phyloP scores from a whole-genome alignment of 108 stramenopile genomes.

The Skeletonema menzelii region DNA sequence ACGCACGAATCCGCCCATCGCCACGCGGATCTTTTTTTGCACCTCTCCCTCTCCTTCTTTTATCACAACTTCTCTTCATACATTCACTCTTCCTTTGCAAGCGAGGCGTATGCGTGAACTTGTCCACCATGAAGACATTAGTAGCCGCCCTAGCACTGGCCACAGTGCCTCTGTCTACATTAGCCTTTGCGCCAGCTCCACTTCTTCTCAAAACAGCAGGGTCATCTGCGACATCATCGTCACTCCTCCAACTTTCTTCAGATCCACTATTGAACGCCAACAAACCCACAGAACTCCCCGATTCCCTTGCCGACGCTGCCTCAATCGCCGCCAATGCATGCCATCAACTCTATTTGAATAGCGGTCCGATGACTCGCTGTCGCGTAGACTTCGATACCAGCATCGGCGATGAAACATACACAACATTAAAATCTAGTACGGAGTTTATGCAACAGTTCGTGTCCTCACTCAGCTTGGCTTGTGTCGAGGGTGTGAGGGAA shows the following conservation, averaged over 20 bases:
- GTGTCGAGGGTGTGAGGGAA: slow-evolving; percentile 67
- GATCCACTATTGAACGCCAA: not conserved
- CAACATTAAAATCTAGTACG: slow-evolving; percentile 78
- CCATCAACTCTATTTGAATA: slow-evolving; percentile 24
- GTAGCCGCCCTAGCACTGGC: not conserved
- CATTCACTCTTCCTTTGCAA: no score
- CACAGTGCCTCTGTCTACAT: not conserved
- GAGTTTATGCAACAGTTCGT: slow-evolving; percentile 90
- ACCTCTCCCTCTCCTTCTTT: no score
- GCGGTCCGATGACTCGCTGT: slow-evolving; percentile 60
- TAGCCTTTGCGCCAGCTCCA: not conserved
- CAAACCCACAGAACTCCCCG: slow-evolving; percentile 76
- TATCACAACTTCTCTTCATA: no score
- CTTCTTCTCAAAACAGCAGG: not conserved
- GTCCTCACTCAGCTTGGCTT: slow-evolving; percentile 59
- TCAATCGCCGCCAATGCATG: slow-evolving; percentile 23
- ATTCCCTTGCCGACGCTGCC: slow-evolving; percentile 68
- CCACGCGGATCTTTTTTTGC: no score
- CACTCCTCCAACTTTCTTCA: not conserved
- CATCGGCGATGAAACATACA: slow-evolving; percentile 92
- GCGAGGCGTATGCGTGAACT: no score
- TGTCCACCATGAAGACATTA: not conserved
- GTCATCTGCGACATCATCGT: not conserved
- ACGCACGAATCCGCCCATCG: no score
- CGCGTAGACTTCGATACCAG: slow-evolving; percentile 93